Evolutionary conservation across 2,329 filamentous ascomycete species (phyloP).

Genomic region (Mycogone perniciosa): DNA sequence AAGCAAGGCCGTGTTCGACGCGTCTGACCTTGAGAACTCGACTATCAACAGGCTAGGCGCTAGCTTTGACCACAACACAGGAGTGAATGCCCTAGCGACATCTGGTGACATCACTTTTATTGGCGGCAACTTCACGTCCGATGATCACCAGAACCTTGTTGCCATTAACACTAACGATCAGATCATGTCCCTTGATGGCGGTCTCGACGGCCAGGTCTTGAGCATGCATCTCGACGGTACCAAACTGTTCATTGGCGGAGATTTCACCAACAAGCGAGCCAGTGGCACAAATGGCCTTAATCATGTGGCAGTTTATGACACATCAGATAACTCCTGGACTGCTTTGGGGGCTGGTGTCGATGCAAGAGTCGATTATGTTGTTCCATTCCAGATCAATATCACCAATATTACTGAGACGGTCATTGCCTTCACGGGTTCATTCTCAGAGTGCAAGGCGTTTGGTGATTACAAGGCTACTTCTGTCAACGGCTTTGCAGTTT

Average conservation of each 20-base stretch:
- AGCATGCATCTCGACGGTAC: slow-evolving; percentile 62
- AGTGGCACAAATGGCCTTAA: slow-evolving; percentile 58
- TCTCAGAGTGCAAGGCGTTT: slow-evolving; percentile 65
- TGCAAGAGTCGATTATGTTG: slow-evolving; percentile 67
- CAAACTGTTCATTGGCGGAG: slow-evolving; percentile 73
- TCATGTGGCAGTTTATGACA: slow-evolving; percentile 72
- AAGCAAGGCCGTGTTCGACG: slow-evolving; percentile 41
- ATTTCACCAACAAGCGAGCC: slow-evolving; percentile 68
- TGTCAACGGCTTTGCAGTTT: slow-evolving; percentile 76
- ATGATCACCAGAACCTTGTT: slow-evolving; percentile 67
- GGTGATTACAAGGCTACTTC: slow-evolving; percentile 53
- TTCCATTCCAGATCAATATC: slow-evolving; percentile 73
- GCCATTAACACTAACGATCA: slow-evolving; percentile 60
- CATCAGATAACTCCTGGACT: slow-evolving; percentile 61
- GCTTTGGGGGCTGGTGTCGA: slow-evolving; percentile 81
- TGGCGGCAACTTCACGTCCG: slow-evolving; percentile 75
- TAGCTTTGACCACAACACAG: slow-evolving; percentile 59
- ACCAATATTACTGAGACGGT: slow-evolving; percentile 63
- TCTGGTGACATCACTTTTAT: slow-evolving; percentile 63
- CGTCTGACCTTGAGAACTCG: slow-evolving; percentile 61
- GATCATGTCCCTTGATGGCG: slow-evolving; percentile 58
- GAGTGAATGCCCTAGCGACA: slow-evolving; percentile 62
- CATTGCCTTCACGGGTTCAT: slow-evolving; percentile 74
- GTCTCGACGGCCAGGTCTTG: slow-evolving; percentile 73
- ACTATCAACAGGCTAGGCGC: slow-evolving; percentile 70